These are phyloP conservation scores for Psilocybe tampanensis DNA, from an alignment of 768 basidiomycete genomes.

Conservation along the genomic window DNA sequence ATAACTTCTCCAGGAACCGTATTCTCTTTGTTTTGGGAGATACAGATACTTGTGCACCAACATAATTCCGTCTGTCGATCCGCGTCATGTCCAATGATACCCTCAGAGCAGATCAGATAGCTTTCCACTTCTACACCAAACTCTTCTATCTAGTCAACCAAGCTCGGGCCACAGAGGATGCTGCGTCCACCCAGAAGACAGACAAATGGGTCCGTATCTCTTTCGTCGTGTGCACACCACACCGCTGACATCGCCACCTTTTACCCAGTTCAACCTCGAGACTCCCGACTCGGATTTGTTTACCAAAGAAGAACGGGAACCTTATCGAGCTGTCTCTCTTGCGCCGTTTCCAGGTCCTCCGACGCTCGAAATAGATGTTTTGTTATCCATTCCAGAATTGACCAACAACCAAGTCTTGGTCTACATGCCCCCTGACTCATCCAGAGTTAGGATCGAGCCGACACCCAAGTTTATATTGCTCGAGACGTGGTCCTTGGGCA, in stretches of 20 bases:
- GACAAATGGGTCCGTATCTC: conserved; percentile 78
- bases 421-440: conserved; percentile 56
- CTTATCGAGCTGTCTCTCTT: conserved; percentile 61
- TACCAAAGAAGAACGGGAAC: conserved; percentile 59
- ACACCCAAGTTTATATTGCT: conserved; percentile 70
- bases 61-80: too few species aligned
- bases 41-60: neutral
- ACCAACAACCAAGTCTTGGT: conserved; percentile 74
- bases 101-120: conserved; percentile 84
- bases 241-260: neutral
- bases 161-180: conserved; percentile 64
- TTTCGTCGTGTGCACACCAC: neutral
- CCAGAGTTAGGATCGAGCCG: conserved; percentile 68
- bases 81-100: conserved; percentile 42
- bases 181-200: conserved; percentile 45
- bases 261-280: conserved; percentile 75
- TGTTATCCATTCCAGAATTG: conserved; percentile 71
- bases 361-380: conserved; percentile 67
- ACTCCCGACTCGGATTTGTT: conserved; percentile 74
- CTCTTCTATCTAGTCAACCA: conserved; percentile 75
- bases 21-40: neutral
- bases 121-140: conserved; percentile 82
- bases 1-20: conserved; percentile 2
- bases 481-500: conserved; percentile 67
- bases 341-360: conserved; percentile 38